Evolutionary conservation across 352 stramenopile genomes (phyloP).

Genomic region (Pythium aristosporum): DNA sequence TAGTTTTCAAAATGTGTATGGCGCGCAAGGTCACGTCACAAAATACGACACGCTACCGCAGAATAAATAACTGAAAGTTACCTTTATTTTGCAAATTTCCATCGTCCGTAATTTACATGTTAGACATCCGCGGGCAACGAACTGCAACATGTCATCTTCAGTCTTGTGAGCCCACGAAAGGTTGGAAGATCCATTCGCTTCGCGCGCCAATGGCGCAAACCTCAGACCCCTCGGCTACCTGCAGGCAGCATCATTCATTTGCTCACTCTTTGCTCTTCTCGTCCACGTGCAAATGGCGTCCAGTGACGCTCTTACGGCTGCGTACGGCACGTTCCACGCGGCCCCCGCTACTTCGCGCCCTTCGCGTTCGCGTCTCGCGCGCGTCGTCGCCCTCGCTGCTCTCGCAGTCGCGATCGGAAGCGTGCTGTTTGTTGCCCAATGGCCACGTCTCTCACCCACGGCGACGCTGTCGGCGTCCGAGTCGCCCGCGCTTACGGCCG

Average conservation of each 20-base stretch:
- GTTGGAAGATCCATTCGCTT: background rate
- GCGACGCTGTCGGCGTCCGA: background rate
- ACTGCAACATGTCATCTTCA: background rate
- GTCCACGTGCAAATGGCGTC: constrained; percentile 2
- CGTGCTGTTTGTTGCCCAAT: background rate
- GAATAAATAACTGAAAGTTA: too few relatives aligned
- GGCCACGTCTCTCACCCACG: background rate
- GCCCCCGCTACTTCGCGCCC: background rate
- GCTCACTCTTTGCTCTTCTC: background rate
- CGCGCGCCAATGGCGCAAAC: background rate
- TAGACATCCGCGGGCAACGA: background rate
- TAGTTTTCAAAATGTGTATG: too few relatives aligned
- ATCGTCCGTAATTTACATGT: background rate
- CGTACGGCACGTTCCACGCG: constrained; percentile 7
- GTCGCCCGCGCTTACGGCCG: constrained; percentile 1
- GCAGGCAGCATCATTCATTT: too few relatives aligned
- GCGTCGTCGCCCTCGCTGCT: background rate
- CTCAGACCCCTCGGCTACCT: background rate
- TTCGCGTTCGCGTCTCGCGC: background rate
- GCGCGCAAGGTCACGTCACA: too few relatives aligned
- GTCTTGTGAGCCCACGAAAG: background rate
- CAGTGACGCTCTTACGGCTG: background rate
- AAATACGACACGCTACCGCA: too few relatives aligned
- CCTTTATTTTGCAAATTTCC: background rate
- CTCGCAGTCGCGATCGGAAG: background rate